Conservation (phyloP, 768 basidiomycete genomes). For the Pleurotus tuber-regium region DNA sequence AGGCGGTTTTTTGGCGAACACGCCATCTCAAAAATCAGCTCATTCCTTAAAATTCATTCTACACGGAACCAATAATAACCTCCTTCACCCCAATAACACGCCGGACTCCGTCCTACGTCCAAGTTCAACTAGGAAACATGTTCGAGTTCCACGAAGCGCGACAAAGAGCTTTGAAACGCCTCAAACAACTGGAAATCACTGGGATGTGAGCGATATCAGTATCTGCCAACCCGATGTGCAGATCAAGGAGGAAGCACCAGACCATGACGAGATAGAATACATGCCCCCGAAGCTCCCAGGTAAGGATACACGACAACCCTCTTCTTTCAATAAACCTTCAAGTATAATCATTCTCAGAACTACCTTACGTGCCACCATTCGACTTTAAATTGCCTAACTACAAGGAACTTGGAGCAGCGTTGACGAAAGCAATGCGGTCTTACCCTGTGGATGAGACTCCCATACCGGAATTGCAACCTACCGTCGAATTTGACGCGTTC, state of each 20-base stretch:
- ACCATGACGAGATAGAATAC: constrained; percentile 50
- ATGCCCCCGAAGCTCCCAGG: constrained; percentile 47
- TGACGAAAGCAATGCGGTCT: constrained; percentile 33
- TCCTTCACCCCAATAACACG: constrained; percentile 23
- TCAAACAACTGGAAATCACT: constrained; percentile 59
- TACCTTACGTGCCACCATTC: constrained; percentile 41
- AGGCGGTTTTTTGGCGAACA: constrained; percentile 24
- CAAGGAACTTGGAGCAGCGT: constrained; percentile 33
- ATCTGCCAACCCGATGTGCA: constrained; percentile 26
- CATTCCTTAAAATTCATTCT: constrained; percentile 37
- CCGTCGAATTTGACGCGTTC: constrained; percentile 25
- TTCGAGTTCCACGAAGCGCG: constrained; percentile 51
- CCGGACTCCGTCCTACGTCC: constrained; percentile 52
- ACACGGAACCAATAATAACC: constrained; percentile 19
- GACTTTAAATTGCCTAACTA: constrained; percentile 46
- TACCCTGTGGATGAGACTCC: constrained; percentile 28
- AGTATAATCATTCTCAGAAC: constrained; percentile 27
- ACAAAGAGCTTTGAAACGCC: constrained; percentile 65
- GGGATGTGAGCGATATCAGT: constrained; percentile 68
- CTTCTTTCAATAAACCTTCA: no score
- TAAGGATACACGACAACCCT: constrained; percentile 21
- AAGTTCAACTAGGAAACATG: constrained; percentile 65
- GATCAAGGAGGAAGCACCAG: constrained; percentile 28
- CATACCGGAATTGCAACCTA: constrained; percentile 17
- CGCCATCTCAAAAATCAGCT: constrained; percentile 31